Conservation (phyloP, 805 yeast genomes). For the Candida loeiensis region DNA sequence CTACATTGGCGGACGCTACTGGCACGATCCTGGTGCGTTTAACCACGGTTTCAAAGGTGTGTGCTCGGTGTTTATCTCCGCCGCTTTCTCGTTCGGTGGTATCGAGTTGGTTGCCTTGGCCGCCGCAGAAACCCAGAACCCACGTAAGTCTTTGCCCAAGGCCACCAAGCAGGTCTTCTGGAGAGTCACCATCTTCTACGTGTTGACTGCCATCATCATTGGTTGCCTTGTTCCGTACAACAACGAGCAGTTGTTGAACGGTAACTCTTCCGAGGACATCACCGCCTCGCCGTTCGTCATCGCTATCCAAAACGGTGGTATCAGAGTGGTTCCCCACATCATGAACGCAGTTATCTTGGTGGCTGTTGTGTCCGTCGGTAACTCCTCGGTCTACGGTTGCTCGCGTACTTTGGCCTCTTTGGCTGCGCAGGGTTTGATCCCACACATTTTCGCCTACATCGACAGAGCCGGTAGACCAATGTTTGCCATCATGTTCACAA, state of each 20-base stretch:
- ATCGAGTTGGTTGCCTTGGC: constrained; percentile 57
- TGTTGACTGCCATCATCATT: constrained; percentile 23
- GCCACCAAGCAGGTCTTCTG: constrained; percentile 56
- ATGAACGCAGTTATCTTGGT: constrained; percentile 72
- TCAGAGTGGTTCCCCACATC: constrained; percentile 63
- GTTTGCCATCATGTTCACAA: constrained; percentile 32
- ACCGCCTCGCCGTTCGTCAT: constrained; percentile 75
- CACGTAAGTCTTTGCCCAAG: constrained; percentile 53
- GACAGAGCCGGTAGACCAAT: constrained; percentile 42
- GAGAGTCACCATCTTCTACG: constrained; percentile 50
- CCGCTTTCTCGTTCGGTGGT: constrained; percentile 62
- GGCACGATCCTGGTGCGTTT: constrained; percentile 22
- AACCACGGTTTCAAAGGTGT: constrained; percentile 23
- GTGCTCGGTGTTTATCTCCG: constrained; percentile 39
- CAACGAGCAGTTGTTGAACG: constrained; percentile 45
- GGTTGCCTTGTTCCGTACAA: constrained; percentile 49
- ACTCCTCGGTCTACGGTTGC: constrained; percentile 70
- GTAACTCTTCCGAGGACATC: constrained; percentile 41
- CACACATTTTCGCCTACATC: constrained; percentile 40
- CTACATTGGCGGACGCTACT: constrained; percentile 20
- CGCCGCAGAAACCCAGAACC: constrained; percentile 55
- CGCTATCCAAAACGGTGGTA: constrained; percentile 61
- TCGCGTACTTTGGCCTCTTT: constrained; percentile 67
- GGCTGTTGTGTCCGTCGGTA: constrained; percentile 74
- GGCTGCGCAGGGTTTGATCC: constrained; percentile 70